Conservation (phyloP, 768 basidiomycete genomes). For the Pleurotus eryngii region DNA sequence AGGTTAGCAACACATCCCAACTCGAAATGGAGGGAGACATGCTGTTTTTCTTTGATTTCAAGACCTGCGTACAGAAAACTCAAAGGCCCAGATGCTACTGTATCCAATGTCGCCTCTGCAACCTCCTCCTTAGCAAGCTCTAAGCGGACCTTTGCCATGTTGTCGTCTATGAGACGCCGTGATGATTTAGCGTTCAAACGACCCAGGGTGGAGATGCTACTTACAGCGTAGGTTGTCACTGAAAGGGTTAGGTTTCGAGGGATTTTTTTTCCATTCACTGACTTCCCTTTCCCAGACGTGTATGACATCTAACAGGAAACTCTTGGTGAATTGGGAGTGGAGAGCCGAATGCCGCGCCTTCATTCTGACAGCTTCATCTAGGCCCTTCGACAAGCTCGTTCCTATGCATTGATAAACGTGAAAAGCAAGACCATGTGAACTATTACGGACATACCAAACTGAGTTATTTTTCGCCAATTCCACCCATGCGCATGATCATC, state of each 20-base stretch:
- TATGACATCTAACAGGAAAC: no score
- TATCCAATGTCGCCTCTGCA: no score
- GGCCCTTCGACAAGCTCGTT: background rate
- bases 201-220: background rate
- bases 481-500: constrained; percentile 23
- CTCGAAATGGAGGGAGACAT: background rate
- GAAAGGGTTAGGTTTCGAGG: constrained; percentile 10
- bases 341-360: no score
- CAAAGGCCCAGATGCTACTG: no score
- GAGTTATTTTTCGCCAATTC: constrained; percentile 15
- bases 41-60: no score
- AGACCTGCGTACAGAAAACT: no score
- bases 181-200: background rate
- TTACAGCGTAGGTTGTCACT: background rate
- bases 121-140: background rate
- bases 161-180: background rate
- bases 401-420: background rate
- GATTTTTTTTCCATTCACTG: constrained; percentile 9
- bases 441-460: background rate
- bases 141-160: background rate
- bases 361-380: no score
- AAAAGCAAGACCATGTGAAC: background rate
- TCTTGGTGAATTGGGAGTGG: no score
- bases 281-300: background rate
- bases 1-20: no score